Evolutionary conservation across 495 filamentous ascomycete genomes (phyloP).

Genomic region (Astrothelium subdiscretum): DNA sequence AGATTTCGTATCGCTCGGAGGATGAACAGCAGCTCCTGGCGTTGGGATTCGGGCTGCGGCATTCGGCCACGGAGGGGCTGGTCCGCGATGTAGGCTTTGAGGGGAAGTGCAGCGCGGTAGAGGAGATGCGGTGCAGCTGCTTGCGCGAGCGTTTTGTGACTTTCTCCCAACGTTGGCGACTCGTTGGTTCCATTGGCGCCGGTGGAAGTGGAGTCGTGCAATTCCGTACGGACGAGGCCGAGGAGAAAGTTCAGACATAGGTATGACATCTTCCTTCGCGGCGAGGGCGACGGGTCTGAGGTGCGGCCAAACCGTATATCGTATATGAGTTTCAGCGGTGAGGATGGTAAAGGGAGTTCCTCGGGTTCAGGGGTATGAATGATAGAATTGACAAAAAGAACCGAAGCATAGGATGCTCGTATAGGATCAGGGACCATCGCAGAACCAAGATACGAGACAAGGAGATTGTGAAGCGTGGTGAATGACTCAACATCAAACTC

Average conservation of each 20-base stretch:
- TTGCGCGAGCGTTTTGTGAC: constrained; percentile 53
- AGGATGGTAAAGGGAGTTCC: constrained; percentile 37
- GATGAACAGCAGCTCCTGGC: constrained; percentile 64
- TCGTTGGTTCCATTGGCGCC: not conserved
- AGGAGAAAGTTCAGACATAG: constrained; percentile 73
- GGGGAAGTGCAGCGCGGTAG: constrained; percentile 62
- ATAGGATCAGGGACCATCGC: constrained; percentile 51
- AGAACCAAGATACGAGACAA: constrained; percentile 63
- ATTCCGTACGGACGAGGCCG: constrained; percentile 37
- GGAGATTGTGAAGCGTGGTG: constrained; percentile 49
- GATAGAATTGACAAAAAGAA: constrained; percentile 73
- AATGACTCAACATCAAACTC: constrained; percentile 73
- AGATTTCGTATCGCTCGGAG: constrained; percentile 53
- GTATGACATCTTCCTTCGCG: constrained; percentile 63
- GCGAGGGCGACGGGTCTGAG: constrained; percentile 50
- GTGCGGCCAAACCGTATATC: constrained; percentile 59
- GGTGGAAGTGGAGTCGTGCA: constrained; percentile 31
- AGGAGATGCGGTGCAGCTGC: constrained; percentile 76
- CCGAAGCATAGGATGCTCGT: constrained; percentile 57
- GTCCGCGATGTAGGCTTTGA: constrained; percentile 78
- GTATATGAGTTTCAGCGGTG: constrained; percentile 52
- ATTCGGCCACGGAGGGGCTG: constrained; percentile 85
- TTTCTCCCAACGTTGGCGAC: constrained; percentile 3
- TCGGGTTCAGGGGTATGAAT: constrained; percentile 58
- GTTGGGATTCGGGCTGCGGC: constrained; percentile 76